Evolutionary conservation across 75 land plant species (phyloP), one percentile per base, ranked within the genome.

Genomic region (Isoetes taiwanensis): DNA sequence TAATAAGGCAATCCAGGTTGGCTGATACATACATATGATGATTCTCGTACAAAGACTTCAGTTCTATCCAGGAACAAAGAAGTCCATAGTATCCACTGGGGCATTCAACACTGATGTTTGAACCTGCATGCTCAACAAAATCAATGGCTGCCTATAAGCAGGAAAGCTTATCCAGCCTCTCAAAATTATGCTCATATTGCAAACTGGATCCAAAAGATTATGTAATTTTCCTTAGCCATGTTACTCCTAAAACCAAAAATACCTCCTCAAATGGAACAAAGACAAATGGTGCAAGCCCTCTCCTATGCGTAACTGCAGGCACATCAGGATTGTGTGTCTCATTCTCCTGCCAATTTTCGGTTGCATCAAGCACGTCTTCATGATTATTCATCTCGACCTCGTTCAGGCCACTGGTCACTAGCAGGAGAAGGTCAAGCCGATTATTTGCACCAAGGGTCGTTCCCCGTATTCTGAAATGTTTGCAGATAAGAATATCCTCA

Each of bases 201-300:
- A 28, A 38, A 66, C 17, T n/a, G n/a, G n/a, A 43, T 34, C 29
- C 5, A 54, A 64, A n/a, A 9, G 4, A 11, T 32, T 30, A 41
- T 8, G 27, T 32, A 41, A 31, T 30, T 12, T 30, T 3, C 9
- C 42, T 14, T 11, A 28, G 12, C 9, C 9, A 37, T 37, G 8
- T 16, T 10, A 35, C 31, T 3, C 3, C 8, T 37, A 12, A 10
- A 27, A 31, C 19, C 53, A 26, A 30, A n/a, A 41, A 53, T 19
- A 90, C 97, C 80, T 90, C 82, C 52, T 86, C 84, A 68, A 90
- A 90, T 32, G 93, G 94, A 20, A 90, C 78, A 59, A 90, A 90
- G 12, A 90, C 84, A 60, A 90, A 86, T 39, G 97, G 78, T 16
- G 81, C 66, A 26, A 86, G 39, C 8, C 97, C 97, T 64, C 88